Evolutionary conservation across 192 early-diverging fungal genomes (phyloP).

Genomic region (Linnemannia hyalina): DNA sequence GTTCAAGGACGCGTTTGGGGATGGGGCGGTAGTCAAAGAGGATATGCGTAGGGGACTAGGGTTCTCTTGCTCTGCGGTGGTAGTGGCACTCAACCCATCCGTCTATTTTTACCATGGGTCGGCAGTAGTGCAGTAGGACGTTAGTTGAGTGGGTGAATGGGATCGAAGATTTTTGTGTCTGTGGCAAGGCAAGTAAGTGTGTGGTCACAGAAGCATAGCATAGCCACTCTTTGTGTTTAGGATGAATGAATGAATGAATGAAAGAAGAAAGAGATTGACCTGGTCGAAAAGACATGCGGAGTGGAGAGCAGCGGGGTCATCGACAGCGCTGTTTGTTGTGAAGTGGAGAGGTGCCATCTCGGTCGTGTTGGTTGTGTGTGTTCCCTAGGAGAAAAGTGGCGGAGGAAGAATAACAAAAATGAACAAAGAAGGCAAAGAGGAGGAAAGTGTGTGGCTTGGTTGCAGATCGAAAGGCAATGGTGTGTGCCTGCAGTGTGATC

Average conservation of each 20-base stretch:
- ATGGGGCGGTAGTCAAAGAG: background rate
- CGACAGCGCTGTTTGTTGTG: background rate
- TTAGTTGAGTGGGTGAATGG: background rate
- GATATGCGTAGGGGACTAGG: background rate
- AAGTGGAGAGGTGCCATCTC: background rate
- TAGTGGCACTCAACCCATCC: background rate
- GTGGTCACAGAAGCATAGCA: background rate
- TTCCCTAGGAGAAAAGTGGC: background rate
- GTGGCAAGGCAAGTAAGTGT: background rate
- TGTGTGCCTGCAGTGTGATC: no score
- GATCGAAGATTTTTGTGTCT: no score
- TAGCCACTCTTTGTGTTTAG: background rate
- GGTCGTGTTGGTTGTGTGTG: background rate
- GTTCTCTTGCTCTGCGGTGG: background rate
- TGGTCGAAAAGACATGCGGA: background rate
- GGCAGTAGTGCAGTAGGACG: background rate
- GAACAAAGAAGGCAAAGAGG: no score
- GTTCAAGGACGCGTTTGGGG: background rate
- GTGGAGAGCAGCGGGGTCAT: background rate
- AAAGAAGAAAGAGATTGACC: background rate
- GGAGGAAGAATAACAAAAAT: background rate
- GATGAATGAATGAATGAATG: background rate
- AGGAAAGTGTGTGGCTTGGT: background rate
- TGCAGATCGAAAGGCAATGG: background rate
- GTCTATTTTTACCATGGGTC: slow-evolving; percentile 1